These are phyloP conservation scores for Verbascum thapsus DNA, from an alignment of 257 asterid genomes.

Conservation along the genomic window DNA sequence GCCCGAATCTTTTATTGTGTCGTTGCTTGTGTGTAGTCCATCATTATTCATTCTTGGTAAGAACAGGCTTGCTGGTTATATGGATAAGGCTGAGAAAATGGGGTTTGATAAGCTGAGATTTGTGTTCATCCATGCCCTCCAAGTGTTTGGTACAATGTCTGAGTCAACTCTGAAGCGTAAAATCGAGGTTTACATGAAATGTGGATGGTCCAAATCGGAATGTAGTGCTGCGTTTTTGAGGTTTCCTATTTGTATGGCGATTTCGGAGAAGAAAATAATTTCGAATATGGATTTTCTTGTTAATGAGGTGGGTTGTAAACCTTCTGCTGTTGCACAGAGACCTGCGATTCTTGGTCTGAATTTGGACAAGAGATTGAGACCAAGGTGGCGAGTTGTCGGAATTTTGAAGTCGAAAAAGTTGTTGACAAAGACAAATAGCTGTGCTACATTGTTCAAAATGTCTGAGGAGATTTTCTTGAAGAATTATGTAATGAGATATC, in stretches of 20 bases:
- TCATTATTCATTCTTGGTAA: not conserved
- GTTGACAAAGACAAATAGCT: not conserved
- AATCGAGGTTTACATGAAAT: slow-evolving; percentile 26
- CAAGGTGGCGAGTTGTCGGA: slow-evolving; percentile 21
- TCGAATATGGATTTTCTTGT: slow-evolving; percentile 30
- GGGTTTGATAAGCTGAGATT: slow-evolving; percentile 21
- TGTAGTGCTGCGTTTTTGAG: slow-evolving; percentile 21
- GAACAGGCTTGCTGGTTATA: not conserved
- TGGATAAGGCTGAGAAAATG: slow-evolving; percentile 24
- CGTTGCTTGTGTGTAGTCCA: slow-evolving; percentile 8
- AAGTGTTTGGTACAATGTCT: slow-evolving; percentile 9
- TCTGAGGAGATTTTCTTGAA: slow-evolving; percentile 10
- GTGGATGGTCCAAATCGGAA: slow-evolving; percentile 40
- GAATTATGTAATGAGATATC: not conserved
- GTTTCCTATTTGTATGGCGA: slow-evolving; percentile 31
- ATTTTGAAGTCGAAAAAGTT: slow-evolving; percentile 11
- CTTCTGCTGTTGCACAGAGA: slow-evolving; percentile 8
- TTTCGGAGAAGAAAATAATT: slow-evolving; percentile 34
- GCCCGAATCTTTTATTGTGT: slow-evolving; percentile 24
- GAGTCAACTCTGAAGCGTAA: slow-evolving; percentile 18
- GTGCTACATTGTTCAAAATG: not conserved
- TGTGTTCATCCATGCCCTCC: slow-evolving; percentile 20
- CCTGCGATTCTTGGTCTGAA: slow-evolving; percentile 22
- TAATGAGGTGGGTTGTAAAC: slow-evolving; percentile 14
- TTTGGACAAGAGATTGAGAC: slow-evolving; percentile 25